phyloP scores from a whole-genome alignment of 2,329 filamentous ascomycete genomes.

The Acrocalymma vagum region DNA sequence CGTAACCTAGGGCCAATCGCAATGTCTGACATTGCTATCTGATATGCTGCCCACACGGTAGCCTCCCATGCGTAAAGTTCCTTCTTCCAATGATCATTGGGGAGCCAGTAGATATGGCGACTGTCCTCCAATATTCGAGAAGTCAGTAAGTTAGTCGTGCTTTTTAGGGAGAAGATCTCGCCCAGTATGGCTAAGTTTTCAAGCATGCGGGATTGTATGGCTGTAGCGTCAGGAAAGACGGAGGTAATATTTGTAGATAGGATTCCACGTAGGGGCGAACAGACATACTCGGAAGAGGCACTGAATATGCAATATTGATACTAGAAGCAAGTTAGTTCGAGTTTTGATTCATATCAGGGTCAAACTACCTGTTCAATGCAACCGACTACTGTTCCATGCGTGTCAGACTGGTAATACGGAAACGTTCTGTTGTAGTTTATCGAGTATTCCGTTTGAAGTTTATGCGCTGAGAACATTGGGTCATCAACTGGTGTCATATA shows the following conservation, averaged over 20 bases:
- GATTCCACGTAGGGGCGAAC: too few relatives aligned
- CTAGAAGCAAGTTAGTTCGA: constrained; percentile 1
- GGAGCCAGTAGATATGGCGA: constrained; percentile 6
- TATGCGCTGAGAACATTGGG: constrained; percentile 7
- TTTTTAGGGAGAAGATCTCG: too few relatives aligned
- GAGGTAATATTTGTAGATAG: too few relatives aligned
- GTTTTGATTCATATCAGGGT: too few relatives aligned
- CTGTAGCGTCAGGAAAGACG: too few relatives aligned
- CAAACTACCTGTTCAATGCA: constrained; percentile 5
- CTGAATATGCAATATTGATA: constrained; percentile 8
- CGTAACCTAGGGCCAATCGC: constrained; percentile 17
- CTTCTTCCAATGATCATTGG: constrained; percentile 27
- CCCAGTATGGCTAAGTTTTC: too few relatives aligned
- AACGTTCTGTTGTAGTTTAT: not conserved
- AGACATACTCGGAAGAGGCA: too few relatives aligned
- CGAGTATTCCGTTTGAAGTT: not conserved
- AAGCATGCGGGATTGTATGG: too few relatives aligned
- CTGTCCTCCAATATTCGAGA: too few relatives aligned
- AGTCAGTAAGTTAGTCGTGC: too few relatives aligned
- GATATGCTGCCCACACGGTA: constrained; percentile 18
- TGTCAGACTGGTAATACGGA: constrained; percentile 1
- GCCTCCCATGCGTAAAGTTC: constrained; percentile 28
- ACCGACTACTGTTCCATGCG: constrained; percentile 4
- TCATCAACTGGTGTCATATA: constrained; percentile 7
- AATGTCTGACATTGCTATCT: constrained; percentile 18